A percentile compares a stretch with the other conserved stretches of the same genome.
Conservation (phyloP, 208 protist species). For the Leptomonas seymouri region DNA sequence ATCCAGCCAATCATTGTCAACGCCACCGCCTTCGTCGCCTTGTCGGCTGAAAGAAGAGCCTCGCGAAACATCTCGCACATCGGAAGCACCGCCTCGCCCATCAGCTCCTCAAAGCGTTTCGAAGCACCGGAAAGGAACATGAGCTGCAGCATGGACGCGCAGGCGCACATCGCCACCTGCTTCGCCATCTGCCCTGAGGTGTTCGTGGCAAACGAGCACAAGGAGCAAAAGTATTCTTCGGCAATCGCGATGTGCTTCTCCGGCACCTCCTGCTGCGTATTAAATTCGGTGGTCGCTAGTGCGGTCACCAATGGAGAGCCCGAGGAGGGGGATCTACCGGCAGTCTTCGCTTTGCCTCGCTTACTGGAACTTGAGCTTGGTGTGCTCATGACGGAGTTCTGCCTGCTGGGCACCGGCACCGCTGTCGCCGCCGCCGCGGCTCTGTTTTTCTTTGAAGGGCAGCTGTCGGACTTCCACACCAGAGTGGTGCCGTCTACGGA, state of each 20-base stretch:
- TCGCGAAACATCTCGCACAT: slow-evolving; percentile 86
- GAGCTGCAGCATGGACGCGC: slow-evolving; percentile 81
- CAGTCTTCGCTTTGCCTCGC: slow-evolving; percentile 15
- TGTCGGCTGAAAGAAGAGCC: slow-evolving; percentile 68
- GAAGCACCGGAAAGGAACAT: slow-evolving; percentile 54
- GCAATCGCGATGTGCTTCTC: slow-evolving; percentile 56
- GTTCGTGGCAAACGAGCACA: slow-evolving; percentile 69
- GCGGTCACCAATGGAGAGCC: background rate
- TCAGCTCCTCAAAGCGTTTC: slow-evolving; percentile 43
- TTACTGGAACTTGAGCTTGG: slow-evolving; percentile 15
- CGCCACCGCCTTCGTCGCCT: slow-evolving; percentile 77
- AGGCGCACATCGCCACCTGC: slow-evolving; percentile 80
- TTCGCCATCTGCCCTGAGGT: slow-evolving; percentile 77
- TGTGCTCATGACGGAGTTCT: slow-evolving; percentile 15
- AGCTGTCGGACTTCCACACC: slow-evolving; percentile 10
- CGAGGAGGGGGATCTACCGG: background rate
- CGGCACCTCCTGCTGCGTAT: slow-evolving; percentile 44
- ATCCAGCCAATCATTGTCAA: slow-evolving; percentile 90
- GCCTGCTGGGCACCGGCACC: slow-evolving; percentile 5
- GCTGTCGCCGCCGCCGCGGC: background rate
- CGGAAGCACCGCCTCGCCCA: slow-evolving; percentile 59
- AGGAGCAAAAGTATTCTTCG: slow-evolving; percentile 65
- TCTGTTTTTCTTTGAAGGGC: slow-evolving; percentile 9
- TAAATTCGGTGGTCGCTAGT: slow-evolving; percentile 35
- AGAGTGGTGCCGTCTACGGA: slow-evolving; percentile 32